A percentile compares a stretch with the other conserved stretches of the same genome.
phyloP scores from a whole-genome alignment of 169 alveolate species.

The Cryptosporidium xiaoi region DNA sequence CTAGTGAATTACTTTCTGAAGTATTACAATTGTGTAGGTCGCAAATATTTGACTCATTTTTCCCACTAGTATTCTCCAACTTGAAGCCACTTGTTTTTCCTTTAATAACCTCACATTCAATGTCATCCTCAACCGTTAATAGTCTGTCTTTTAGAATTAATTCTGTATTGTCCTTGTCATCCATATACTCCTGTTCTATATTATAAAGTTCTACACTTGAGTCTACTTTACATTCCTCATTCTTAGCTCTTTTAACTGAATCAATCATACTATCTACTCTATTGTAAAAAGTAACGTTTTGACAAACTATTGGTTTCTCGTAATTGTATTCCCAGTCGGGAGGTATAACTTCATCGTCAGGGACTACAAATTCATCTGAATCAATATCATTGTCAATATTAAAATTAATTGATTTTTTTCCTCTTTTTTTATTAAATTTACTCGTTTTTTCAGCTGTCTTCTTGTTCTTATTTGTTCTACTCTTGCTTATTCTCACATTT shows the following conservation, averaged over 20 bases:
- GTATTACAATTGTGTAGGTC: no score
- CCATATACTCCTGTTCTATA: constrained; percentile 43
- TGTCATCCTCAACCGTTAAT: not conserved
- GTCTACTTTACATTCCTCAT: not conserved
- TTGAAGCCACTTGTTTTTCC: no score
- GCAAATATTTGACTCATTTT: no score
- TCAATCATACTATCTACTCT: constrained; percentile 30
- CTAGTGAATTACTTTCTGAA: no score
- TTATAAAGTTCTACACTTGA: not conserved
- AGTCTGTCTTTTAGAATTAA: constrained; percentile 21
- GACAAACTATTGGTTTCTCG: constrained; percentile 42
- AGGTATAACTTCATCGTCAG: constrained; percentile 65
- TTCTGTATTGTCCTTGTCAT: constrained; percentile 46
- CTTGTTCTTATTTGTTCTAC: not conserved
- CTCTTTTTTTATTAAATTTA: no score
- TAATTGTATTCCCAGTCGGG: constrained; percentile 72
- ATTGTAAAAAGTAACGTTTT: constrained; percentile 53
- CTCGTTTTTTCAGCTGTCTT: not conserved
- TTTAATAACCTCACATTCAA: not conserved
- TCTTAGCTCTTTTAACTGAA: not conserved
- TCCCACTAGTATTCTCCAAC: no score
- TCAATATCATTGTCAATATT: not conserved
- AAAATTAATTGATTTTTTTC: no score
- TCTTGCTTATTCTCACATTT: not conserved
- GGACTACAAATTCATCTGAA: constrained; percentile 70